Percentiles rank a stretch among this genome's conserved stretches.
These are phyloP conservation scores for Polysphondylium violaceum DNA, from an alignment of 78 protist genomes.

Conservation along the genomic window DNA sequence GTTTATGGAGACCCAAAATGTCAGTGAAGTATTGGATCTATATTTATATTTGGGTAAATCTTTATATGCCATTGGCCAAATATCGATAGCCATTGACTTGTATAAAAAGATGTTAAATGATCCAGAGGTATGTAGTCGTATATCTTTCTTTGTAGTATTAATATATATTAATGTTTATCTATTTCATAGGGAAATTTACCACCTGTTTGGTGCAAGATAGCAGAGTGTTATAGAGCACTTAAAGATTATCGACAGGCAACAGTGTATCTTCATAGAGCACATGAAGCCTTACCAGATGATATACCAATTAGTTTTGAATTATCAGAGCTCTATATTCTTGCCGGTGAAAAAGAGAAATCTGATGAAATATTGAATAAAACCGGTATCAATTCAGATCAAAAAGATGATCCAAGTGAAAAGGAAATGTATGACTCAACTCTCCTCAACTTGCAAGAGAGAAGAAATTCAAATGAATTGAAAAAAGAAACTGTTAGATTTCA, in stretches of 20 bases:
- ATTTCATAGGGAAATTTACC: neutral
- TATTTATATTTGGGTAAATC: neutral
- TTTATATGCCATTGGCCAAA: neutral
- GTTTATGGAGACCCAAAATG: conserved; percentile 4
- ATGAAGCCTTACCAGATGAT: conserved; percentile 17
- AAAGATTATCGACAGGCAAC: neutral
- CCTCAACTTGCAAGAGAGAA: neutral
- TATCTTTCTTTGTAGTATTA: too few relatives aligned
- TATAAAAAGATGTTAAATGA: neutral
- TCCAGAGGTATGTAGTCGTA: neutral
- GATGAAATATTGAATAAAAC: conserved; percentile 11
- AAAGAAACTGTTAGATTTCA: conserved; percentile 14
- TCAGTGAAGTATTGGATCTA: neutral
- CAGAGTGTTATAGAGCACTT: neutral
- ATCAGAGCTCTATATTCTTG: conserved; percentile 34
- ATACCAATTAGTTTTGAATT: neutral
- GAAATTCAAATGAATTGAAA: neutral
- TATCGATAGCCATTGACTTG: neutral
- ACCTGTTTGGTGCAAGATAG: conserved; percentile 10
- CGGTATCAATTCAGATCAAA: neutral
- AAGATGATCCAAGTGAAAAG: conserved; percentile 15
- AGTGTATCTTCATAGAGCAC: conserved; percentile 2
- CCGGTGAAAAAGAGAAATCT: conserved; percentile 48
- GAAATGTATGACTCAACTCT: neutral
- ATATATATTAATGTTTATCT: neutral